Conservation (phyloP, 352 stramenopile species). For the Pythium vanterpoolii region DNA sequence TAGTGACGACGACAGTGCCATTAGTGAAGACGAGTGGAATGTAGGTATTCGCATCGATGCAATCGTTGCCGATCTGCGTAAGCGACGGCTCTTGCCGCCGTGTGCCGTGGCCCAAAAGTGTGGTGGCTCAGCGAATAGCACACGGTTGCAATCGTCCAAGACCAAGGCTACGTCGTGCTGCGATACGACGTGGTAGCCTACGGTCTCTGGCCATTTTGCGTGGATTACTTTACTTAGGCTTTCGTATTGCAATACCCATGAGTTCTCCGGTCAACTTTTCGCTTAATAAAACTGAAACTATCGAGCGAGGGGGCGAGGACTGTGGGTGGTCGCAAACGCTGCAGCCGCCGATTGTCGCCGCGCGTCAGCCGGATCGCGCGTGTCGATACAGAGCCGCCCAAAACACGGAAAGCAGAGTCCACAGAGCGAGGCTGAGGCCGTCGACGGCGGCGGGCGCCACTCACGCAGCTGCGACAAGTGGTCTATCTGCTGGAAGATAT, state of each 20-base stretch:
- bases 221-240: not conserved
- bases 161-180: not conserved
- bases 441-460: constrained; percentile 36
- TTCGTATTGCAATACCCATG: not conserved
- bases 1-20: not conserved
- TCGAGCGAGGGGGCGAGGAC: not conserved
- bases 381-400: not conserved
- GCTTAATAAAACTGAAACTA: not conserved
- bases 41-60: constrained; percentile 35
- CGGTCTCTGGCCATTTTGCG: too few species aligned
- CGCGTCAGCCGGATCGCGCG: not conserved
- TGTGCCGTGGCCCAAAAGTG: constrained; percentile 24
- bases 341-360: not conserved
- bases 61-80: constrained; percentile 30
- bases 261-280: not conserved
- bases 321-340: constrained; percentile 1
- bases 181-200: not conserved
- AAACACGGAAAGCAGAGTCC: constrained; percentile 9
- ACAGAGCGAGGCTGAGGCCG: constrained; percentile 5
- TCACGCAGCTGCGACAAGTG: constrained; percentile 53
- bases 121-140: not conserved
- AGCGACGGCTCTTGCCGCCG: constrained; percentile 18
- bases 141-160: not conserved
- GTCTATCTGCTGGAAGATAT: constrained; percentile 75
- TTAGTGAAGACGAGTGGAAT: constrained; percentile 24